These are phyloP conservation scores for Saturnispora mendoncae DNA, from an alignment of 805 yeast species.

Conservation along the genomic window DNA sequence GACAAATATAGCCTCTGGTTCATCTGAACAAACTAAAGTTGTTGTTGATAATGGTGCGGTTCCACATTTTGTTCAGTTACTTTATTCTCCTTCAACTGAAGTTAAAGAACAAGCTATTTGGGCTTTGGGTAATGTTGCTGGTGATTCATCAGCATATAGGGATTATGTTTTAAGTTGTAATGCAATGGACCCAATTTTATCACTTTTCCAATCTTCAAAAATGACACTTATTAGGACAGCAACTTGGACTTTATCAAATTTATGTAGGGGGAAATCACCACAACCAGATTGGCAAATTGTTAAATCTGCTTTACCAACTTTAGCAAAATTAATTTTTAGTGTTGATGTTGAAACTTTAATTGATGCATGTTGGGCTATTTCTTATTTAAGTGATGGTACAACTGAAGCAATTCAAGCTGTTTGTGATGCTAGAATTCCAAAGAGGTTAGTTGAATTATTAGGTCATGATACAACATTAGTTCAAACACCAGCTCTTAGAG, in stretches of 20 bases:
- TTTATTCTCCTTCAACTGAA: conserved; percentile 74
- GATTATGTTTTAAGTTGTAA: conserved; percentile 78
- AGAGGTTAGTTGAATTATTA: conserved; percentile 84
- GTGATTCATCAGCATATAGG: conserved; percentile 86
- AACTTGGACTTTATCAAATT: conserved; percentile 93
- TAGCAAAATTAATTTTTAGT: conserved; percentile 84
- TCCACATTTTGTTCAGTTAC: conserved; percentile 76
- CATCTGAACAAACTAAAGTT: conserved; percentile 77
- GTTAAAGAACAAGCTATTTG: conserved; percentile 98
- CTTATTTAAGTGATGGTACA: conserved; percentile 89
- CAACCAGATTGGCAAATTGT: conserved; percentile 93
- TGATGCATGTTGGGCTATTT: conserved; percentile 98
- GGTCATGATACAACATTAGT: conserved; percentile 76
- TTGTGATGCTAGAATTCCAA: conserved; percentile 91
- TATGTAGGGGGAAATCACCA: conserved; percentile 94
- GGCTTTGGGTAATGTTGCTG: conserved; percentile 99
- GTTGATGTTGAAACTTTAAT: conserved; percentile 88
- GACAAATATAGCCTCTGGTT: conserved; percentile 94
- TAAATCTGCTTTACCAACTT: conserved; percentile 78
- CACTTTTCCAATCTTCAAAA: conserved; percentile 69
- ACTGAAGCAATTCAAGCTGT: conserved; percentile 93
- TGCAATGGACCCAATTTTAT: conserved; percentile 83
- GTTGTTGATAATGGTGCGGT: conserved; percentile 94
- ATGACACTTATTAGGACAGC: conserved; percentile 92
- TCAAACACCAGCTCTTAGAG: conserved; percentile 95